Evolutionary conservation across 306 rosid genomes (phyloP).

Genomic region (Casuarina cunninghamiana): DNA sequence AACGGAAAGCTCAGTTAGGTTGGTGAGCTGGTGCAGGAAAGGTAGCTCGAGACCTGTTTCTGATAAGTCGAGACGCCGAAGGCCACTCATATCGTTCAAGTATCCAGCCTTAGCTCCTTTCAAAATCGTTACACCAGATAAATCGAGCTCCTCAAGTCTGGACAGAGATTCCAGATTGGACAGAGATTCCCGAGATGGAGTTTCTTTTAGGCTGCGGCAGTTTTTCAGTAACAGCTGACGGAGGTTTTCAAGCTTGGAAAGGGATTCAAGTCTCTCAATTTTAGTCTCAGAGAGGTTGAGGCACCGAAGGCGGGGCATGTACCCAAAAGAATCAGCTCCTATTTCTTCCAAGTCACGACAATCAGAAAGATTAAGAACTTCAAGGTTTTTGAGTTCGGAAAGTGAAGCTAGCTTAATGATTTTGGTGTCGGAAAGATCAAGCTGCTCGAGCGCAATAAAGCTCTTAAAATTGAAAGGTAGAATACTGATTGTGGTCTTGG

Average conservation of each 20-base stretch:
- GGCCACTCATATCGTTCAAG: constrained; percentile 15
- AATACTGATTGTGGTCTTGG: constrained; percentile 8
- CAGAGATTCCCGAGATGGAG: constrained; percentile 8
- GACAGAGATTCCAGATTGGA: not conserved
- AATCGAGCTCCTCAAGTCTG: constrained; percentile 32
- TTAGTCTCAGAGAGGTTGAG: constrained; percentile 37
- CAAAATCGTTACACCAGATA: constrained; percentile 11
- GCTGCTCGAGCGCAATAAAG: constrained; percentile 26
- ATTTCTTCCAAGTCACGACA: not conserved
- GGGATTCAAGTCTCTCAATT: constrained; percentile 19
- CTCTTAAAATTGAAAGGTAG: constrained; percentile 19
- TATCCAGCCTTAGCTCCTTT: constrained; percentile 12
- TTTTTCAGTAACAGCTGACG: constrained; percentile 22
- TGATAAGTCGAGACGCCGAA: constrained; percentile 34
- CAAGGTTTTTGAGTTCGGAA: too few species aligned
- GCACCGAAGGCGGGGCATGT: constrained; percentile 17
- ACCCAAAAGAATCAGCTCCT: constrained; percentile 13
- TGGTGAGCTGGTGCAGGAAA: constrained; percentile 9
- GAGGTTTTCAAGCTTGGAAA: not conserved
- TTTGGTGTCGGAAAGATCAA: constrained; percentile 28
- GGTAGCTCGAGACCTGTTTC: constrained; percentile 17
- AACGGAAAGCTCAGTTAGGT: constrained; percentile 34
- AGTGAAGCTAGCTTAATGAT: not conserved
- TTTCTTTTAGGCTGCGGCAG: constrained; percentile 11
- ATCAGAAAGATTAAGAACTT: not conserved